Conservation (phyloP, 2,329 filamentous ascomycete species). For the Elsinoe fawcettii region DNA sequence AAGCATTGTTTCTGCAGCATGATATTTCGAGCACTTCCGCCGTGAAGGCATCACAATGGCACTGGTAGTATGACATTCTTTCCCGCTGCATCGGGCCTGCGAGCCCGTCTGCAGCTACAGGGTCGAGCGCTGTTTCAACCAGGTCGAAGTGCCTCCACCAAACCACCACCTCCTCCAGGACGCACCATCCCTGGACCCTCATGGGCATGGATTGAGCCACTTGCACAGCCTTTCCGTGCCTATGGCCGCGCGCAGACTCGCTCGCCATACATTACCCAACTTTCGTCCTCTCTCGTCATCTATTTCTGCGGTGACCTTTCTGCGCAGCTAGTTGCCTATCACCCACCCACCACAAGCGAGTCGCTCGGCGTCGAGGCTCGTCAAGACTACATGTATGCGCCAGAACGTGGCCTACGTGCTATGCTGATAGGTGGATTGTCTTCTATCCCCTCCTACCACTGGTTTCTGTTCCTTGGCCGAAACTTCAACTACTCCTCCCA, state of each 20-base stretch:
- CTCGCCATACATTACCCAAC: slow-evolving; percentile 70
- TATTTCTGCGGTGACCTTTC: slow-evolving; percentile 71
- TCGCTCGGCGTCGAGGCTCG: slow-evolving; percentile 18
- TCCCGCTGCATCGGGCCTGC: background rate
- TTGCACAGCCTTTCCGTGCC: slow-evolving; percentile 39
- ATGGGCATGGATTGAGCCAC: slow-evolving; percentile 41
- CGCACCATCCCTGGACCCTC: slow-evolving; percentile 36
- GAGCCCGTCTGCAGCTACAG: background rate
- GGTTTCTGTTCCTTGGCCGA: slow-evolving; percentile 72
- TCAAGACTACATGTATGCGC: slow-evolving; percentile 51
- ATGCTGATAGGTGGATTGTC: slow-evolving; percentile 65
- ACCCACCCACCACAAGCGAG: slow-evolving; percentile 2
- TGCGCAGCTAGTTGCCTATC: slow-evolving; percentile 56
- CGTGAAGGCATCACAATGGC: background rate
- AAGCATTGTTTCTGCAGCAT: background rate
- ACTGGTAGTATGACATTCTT: background rate
- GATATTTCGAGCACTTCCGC: background rate
- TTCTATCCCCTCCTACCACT: slow-evolving; percentile 72
- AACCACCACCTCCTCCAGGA: slow-evolving; percentile 13
- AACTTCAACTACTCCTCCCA: slow-evolving; percentile 79
- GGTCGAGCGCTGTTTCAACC: background rate
- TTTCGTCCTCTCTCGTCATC: slow-evolving; percentile 66
- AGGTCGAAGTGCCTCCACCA: background rate
- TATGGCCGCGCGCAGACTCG: slow-evolving; percentile 66
- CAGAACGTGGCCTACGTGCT: slow-evolving; percentile 60